Conservation (phyloP, 805 yeast genomes). For the Ogataea nitratoaversa region DNA sequence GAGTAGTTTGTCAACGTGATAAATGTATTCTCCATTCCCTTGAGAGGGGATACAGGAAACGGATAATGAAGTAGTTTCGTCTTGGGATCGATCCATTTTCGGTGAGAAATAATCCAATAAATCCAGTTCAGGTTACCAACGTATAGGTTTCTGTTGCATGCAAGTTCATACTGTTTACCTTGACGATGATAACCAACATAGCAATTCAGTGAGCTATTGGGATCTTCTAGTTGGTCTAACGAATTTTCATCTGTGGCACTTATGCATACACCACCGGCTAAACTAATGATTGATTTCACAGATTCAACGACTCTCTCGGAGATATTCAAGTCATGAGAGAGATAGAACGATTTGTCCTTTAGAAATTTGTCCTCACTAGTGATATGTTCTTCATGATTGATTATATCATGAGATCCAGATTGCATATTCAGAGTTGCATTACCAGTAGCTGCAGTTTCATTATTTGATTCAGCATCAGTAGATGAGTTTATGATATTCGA, state of each 20-base stretch:
- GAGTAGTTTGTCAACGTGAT: constrained; percentile 76
- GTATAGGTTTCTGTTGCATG: constrained; percentile 36
- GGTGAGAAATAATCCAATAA: constrained; percentile 55
- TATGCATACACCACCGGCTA: constrained; percentile 52
- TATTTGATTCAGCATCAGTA: constrained; percentile 2
- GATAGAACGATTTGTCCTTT: constrained; percentile 41
- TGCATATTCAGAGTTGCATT: constrained; percentile 7
- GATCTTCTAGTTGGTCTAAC: neutral
- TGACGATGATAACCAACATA: constrained; percentile 61
- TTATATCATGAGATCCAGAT: constrained; percentile 8
- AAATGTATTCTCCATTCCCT: constrained; percentile 48
- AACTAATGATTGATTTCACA: constrained; percentile 40
- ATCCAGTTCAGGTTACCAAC: constrained; percentile 78
- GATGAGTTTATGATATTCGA: constrained; percentile 10
- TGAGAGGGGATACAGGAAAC: constrained; percentile 45
- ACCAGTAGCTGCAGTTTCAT: constrained; percentile 7
- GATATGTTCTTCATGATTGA: neutral
- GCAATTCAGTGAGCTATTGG: constrained; percentile 32
- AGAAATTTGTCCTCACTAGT: constrained; percentile 28
- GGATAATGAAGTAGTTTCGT: constrained; percentile 66
- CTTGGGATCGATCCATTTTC: constrained; percentile 52
- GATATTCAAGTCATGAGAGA: constrained; percentile 54
- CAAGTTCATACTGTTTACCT: constrained; percentile 50
- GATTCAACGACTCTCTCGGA: constrained; percentile 38
- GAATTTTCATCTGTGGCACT: constrained; percentile 4